Conservation (phyloP, 2,329 filamentous ascomycete species). For the Cytospora piceicola region DNA sequence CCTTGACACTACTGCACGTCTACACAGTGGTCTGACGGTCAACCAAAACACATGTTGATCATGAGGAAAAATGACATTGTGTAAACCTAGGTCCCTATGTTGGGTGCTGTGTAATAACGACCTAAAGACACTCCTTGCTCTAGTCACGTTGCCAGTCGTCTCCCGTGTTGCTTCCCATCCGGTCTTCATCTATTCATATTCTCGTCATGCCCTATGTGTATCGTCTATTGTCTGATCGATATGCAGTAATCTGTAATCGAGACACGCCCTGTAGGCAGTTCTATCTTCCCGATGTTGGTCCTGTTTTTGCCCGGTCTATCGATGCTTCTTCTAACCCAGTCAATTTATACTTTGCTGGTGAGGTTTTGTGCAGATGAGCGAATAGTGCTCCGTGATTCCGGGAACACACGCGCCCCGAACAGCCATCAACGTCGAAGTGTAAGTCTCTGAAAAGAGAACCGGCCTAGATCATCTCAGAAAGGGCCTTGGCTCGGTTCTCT, state of each 20-base stretch:
- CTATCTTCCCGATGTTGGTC: background rate
- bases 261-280: background rate
- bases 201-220: background rate
- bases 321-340: conserved; percentile 6
- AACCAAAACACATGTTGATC: background rate
- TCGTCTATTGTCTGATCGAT: background rate
- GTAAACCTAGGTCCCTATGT: background rate
- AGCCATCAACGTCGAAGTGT: background rate
- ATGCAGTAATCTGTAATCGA: background rate
- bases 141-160: background rate
- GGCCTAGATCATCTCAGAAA: conserved; percentile 48
- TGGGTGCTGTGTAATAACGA: background rate
- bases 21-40: background rate
- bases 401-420: background rate
- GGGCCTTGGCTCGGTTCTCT: conserved; percentile 56
- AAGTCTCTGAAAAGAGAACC: background rate
- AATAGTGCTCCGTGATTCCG: background rate
- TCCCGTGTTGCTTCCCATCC: background rate
- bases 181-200: background rate
- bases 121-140: background rate
- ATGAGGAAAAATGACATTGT: background rate
- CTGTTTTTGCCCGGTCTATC: conserved; percentile 3
- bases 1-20: background rate
- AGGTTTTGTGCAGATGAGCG: conserved; percentile 3
- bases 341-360: conserved; percentile 3